A percentile compares a stretch with the other conserved stretches of the same genome.
These are phyloP conservation scores for Suhomyces coccinellae DNA, from an alignment of 1,139 yeast species.

Conservation along the genomic window DNA sequence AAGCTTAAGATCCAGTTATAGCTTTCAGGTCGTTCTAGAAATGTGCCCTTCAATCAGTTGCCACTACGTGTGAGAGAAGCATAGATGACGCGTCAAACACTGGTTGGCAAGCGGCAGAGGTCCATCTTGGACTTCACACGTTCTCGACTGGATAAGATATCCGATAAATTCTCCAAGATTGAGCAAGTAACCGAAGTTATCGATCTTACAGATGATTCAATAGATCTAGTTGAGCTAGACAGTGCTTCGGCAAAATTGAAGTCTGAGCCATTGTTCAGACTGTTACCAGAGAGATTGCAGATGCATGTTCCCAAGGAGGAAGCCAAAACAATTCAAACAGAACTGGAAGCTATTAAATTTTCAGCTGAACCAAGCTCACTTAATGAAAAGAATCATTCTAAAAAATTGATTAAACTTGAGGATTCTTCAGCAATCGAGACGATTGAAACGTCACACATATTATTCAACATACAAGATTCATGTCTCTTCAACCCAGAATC, in stretches of 20 bases:
- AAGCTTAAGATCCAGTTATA: neutral
- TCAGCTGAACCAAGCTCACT: too few relatives aligned
- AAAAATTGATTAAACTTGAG: neutral
- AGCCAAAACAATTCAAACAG: too few relatives aligned
- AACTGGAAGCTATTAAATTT: too few relatives aligned
- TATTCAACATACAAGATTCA: neutral
- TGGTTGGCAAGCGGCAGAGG: slow-evolving; percentile 14
- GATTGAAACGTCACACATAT: neutral
- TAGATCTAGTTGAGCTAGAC: neutral
- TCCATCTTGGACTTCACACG: slow-evolving; percentile 18
- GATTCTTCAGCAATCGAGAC: neutral
- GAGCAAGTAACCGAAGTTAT: neutral
- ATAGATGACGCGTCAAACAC: slow-evolving; percentile 2
- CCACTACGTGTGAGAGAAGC: neutral
- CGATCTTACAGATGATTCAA: neutral
- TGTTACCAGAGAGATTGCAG: too few relatives aligned
- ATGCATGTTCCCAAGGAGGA: too few relatives aligned
- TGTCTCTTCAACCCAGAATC: neutral
- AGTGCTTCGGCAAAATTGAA: neutral
- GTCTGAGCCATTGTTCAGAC: too few relatives aligned
- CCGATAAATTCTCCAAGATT: neutral
- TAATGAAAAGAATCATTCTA: too few relatives aligned
- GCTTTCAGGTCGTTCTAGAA: neutral
- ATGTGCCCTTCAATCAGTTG: neutral
- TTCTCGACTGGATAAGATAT: neutral